Evolutionary conservation across 2,329 filamentous ascomycete species (phyloP), one percentile per base, ranked within the genome.

Genomic region (Verticillium longisporum): DNA sequence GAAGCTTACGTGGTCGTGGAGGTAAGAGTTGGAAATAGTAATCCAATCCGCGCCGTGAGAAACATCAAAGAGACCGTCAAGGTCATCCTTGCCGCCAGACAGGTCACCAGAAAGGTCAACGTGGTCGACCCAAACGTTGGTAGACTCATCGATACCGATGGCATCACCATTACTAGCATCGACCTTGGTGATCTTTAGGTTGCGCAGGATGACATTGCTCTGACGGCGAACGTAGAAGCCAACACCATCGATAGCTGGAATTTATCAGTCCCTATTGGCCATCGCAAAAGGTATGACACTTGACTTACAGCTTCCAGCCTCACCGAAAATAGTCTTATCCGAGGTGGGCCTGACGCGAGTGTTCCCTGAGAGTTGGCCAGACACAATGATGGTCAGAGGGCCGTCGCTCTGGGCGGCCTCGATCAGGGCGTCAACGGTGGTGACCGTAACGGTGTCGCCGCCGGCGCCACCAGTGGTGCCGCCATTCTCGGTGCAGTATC

Each of bases 191-290:
- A 83, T 78, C 64, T 80, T 80, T 45, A 86, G 68, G 73, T 86
- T 86, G 56, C 80, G 80, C 59, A 86, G 69, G 63, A 86, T 84
- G 60, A 86, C 82, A 66, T 86, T 86, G 63, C 69, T 76, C 18
- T 75, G 73, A 11, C 73, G 72, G 63, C 78, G 77, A 68, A 86
- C 75, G 59, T 80, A 77, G 59, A 85, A 70, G n/a, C 82, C 83
- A 57, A 79, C 69, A 32, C 79, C 77, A 53, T 66, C 75, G 63
- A 77, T 69, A 61, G 67, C 70, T 74, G 59, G 6, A 34, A 3
- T 11, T 13, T n/a, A 4, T 50, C 21, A 50, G 9, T 1, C 1
- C 0, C 5, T 26, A 2, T 1, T 21, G 1, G 1, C 3, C 0
- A 13, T 10, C 15, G 13, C 9, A 21, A 13, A 3, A 26, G 26